Base-by-base conservation (phyloP, 768 basidiomycete species). In the Trametes villosa region DNA sequence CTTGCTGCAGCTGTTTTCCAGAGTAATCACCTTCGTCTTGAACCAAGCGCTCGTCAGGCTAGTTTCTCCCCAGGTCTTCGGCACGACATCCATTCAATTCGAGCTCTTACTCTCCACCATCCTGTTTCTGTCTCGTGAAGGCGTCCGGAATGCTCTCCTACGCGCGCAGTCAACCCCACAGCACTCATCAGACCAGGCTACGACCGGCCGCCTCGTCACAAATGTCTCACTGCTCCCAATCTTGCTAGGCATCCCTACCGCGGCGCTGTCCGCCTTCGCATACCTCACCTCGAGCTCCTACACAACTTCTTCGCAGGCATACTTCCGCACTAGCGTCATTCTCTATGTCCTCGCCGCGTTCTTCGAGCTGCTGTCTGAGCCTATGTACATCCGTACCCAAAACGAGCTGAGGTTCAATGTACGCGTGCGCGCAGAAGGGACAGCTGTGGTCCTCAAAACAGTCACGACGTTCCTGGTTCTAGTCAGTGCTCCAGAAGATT, bases 21-120 rank as follows among this genome's bases (percentile, higher is more conserved):
- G 97, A 0, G 66, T 90, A 4, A 80, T 95, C 69, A 98, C 97
- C 0, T 99, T 97, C 72, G 70, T 80, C 5, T 81, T 99, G 26
- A 98, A 98, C 74, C 96, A 97, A 73, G 83, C 85, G 0, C 81
- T 98, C 13, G 79, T 98, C 40, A 87, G 94, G 0, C 79, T 95
- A 29, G 88, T 90, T 2, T 87, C 93, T 0, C 95, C 96, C 0
- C 83, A 84, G 33, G 89, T 88, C 15, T 96, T 93, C 70, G 90
- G 96, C 11, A 94, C 92, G 0, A 94, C 93, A 17, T 86, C 94
- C 0, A 91, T 99, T 62, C 96, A 97, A 68, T 94, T 98, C 74
- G 97, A 98, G 71, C 84, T 98, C 27, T 70, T 98, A 26, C 82
- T 92, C 46, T 92, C 89, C 66, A 94, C 94, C 12, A 91, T 96